Conservation (phyloP, 345 rosid genomes). For the Populus ilicifolia region DNA sequence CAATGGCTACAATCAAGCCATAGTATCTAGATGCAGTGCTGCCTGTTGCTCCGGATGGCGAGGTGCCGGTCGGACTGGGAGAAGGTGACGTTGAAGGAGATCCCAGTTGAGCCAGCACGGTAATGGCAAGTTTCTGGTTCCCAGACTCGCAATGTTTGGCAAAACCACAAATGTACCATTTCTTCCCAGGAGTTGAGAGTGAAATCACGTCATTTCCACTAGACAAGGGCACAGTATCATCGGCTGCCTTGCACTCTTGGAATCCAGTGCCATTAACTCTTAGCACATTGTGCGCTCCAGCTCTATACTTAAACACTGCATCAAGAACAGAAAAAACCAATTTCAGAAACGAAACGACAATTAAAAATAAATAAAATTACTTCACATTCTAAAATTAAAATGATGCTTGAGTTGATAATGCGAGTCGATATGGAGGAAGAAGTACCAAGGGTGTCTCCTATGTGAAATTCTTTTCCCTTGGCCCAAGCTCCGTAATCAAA, state of each 20-base stretch:
- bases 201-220: conserved; percentile 27
- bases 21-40: neutral
- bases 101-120: conserved; percentile 15
- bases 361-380: too few relatives aligned
- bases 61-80: neutral
- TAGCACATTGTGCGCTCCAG: conserved; percentile 27
- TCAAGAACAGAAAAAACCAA: neutral
- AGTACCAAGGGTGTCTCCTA: conserved; percentile 39
- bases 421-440: neutral
- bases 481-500: conserved; percentile 34
- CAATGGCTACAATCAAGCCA: conserved; percentile 13
- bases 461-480: conserved; percentile 24
- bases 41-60: neutral
- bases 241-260: conserved; percentile 18
- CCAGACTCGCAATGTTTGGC: conserved; percentile 21
- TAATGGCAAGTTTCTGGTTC: conserved; percentile 30
- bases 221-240: neutral
- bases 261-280: conserved; percentile 24
- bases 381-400: too few relatives aligned
- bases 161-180: conserved; percentile 38
- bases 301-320: conserved; percentile 34
- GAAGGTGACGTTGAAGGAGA: conserved; percentile 8
- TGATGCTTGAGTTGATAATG: too few relatives aligned
- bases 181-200: conserved; percentile 20
- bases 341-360: too few relatives aligned